These are phyloP conservation scores for Kalmanozyma brasiliensis DNA, from an alignment of 1,284 basidiomycete species.

Conservation along the genomic window DNA sequence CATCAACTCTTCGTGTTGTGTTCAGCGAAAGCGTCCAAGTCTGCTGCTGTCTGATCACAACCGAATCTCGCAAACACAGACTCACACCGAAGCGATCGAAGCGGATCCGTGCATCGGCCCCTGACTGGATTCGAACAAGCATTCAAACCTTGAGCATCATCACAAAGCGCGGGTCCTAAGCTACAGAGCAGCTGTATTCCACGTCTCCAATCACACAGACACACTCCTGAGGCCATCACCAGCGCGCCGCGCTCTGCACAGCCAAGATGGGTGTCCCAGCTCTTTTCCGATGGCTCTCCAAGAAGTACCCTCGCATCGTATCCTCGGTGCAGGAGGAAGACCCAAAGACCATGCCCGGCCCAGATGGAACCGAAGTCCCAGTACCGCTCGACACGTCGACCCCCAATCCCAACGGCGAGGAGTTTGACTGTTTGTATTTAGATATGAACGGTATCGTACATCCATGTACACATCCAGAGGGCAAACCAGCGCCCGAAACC, in stretches of 20 bases:
- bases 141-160: constrained; percentile 7
- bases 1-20: neutral
- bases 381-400: constrained; percentile 84
- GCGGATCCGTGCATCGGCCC: too few relatives aligned
- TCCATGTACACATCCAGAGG: constrained; percentile 98
- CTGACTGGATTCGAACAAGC: neutral
- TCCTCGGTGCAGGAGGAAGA: constrained; percentile 65
- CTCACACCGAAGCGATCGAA: too few relatives aligned
- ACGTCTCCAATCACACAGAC: too few relatives aligned
- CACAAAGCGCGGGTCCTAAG: too few relatives aligned
- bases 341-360: constrained; percentile 53
- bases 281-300: constrained; percentile 68
- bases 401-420: constrained; percentile 93
- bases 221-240: neutral
- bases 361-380: constrained; percentile 75
- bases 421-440: constrained; percentile 96
- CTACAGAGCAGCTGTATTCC: too few relatives aligned
- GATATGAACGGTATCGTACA: constrained; percentile 76
- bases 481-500: constrained; percentile 88
- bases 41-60: neutral
- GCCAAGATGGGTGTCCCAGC: constrained; percentile 65
- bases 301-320: constrained; percentile 68
- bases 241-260: neutral
- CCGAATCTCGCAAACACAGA: too few relatives aligned
- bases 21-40: neutral